Evolutionary conservation across 202 grass and related monocot species (phyloP), one percentile per base, ranked within the genome.

Genomic region (Panicum hallii): DNA sequence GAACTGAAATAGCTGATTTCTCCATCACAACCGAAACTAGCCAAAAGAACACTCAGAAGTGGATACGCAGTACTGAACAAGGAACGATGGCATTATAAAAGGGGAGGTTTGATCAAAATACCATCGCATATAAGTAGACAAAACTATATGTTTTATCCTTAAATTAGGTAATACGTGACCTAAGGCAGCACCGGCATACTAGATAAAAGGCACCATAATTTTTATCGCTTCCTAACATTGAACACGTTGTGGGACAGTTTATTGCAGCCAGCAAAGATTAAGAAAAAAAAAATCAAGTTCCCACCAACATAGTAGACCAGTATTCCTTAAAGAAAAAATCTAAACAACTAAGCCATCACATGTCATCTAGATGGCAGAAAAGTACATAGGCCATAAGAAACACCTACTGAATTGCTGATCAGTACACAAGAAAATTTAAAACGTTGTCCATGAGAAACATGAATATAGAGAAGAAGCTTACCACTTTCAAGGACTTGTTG

Each of bases 401-500:
- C 19, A 36, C 15, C 47, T 14, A 67, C 16, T 56, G 54, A 58
- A 58, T 58, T 22, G n/a, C 9, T 16, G 47, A 55, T 49, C 61
- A 49, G 17, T 5, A 55, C 30, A 61, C 58, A 85, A 74, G 40
- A 6, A 84, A 70, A 68, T 53, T n/a, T 44, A 57, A 40, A 52
- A 46, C n/a, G 26, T 9, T 19, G 66, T n/a, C 12, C 9, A 68
- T 32, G 20, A 55, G 55, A 46, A 47, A 75, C 26, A 7, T 17
- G 7, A 30, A 75, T 0, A 60, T 58, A 67, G 28, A 80, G 13
- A 85, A 55, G 28, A 45, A 6, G 9, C 43, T 53, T 94, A 94
- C 92, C 92, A 85, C 58, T 83, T 87, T 87, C 84, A 71, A 89
- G 84, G 46, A 81, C 87, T 85, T 85, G 81, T 58, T 94, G 84